Evolutionary conservation across 805 yeast species (phyloP).

Genomic region (Cyberlindnera samutprakarnensis): DNA sequence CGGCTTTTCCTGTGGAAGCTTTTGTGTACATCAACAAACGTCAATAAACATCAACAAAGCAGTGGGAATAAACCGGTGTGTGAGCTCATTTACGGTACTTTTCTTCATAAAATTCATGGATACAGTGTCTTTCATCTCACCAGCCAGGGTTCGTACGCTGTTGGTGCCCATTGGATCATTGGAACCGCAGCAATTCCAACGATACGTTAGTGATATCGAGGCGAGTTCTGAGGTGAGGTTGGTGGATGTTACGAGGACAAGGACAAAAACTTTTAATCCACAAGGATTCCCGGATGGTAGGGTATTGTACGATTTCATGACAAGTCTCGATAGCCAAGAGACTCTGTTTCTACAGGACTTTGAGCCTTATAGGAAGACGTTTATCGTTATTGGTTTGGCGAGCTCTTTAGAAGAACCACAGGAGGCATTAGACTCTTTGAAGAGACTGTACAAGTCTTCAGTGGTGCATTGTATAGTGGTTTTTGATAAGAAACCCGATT

Average conservation of each 20-base stretch:
- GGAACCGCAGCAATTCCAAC: slow-evolving; percentile 28
- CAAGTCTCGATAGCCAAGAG: slow-evolving; percentile 42
- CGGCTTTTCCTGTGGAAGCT: no score
- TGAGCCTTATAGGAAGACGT: slow-evolving; percentile 80
- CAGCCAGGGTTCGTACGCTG: slow-evolving; percentile 58
- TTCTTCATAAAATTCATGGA: no score
- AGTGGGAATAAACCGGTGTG: no score
- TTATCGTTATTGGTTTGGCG: slow-evolving; percentile 48
- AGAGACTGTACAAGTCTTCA: slow-evolving; percentile 40
- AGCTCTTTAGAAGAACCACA: slow-evolving; percentile 11
- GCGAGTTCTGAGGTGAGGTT: slow-evolving; percentile 57
- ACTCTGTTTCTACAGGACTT: slow-evolving; percentile 72
- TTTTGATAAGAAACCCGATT: slow-evolving; percentile 28
- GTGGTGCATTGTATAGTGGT: slow-evolving; percentile 48
- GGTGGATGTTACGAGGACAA: slow-evolving; percentile 66
- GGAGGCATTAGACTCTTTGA: slow-evolving; percentile 32
- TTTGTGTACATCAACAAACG: no score
- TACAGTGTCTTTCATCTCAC: slow-evolving; percentile 45
- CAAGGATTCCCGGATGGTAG: slow-evolving; percentile 79
- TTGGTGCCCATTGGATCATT: slow-evolving; percentile 60
- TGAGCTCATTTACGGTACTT: no score
- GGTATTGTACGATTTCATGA: slow-evolving; percentile 48
- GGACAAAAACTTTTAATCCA: slow-evolving; percentile 62
- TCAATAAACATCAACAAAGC: no score
- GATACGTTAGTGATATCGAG: slow-evolving; percentile 36